Evolutionary conservation across 164 flowering plant genomes (phyloP).

Genomic region (Vitis amurensis): DNA sequence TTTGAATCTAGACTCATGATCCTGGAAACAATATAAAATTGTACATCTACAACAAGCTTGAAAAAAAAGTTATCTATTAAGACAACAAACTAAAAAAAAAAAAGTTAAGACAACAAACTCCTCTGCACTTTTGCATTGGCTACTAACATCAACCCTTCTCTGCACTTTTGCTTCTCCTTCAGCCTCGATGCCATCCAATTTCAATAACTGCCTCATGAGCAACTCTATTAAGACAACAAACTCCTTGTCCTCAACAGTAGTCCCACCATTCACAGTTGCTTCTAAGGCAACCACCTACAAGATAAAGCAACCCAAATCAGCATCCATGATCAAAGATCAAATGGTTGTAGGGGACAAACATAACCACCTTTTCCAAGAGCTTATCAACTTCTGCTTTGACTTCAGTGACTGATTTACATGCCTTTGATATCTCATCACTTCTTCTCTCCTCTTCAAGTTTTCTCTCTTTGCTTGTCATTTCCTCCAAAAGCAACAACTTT

Average conservation of each 20-base stretch:
- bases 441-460: constrained; percentile 18
- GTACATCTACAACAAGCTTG: neutral
- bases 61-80: neutral
- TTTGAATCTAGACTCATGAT: neutral
- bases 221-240: constrained; percentile 54
- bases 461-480: constrained; percentile 36
- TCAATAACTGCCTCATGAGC: constrained; percentile 66
- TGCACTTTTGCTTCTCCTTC: constrained; percentile 76
- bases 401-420: constrained; percentile 47
- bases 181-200: constrained; percentile 74
- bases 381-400: constrained; percentile 63
- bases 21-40: neutral
- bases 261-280: constrained; percentile 41
- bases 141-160: constrained; percentile 63
- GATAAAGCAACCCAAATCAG: neutral
- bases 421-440: constrained; percentile 39
- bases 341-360: neutral
- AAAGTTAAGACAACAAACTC: neutral
- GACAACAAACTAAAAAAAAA: neutral
- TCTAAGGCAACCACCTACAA: constrained; percentile 56
- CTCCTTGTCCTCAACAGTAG: constrained; percentile 55
- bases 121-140: neutral
- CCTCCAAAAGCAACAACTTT: constrained; percentile 52
- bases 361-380: constrained; percentile 59
- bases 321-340: neutral